Base-by-base conservation (phyloP, 257 asterid genomes). In the Salvia miltiorrhiza region DNA sequence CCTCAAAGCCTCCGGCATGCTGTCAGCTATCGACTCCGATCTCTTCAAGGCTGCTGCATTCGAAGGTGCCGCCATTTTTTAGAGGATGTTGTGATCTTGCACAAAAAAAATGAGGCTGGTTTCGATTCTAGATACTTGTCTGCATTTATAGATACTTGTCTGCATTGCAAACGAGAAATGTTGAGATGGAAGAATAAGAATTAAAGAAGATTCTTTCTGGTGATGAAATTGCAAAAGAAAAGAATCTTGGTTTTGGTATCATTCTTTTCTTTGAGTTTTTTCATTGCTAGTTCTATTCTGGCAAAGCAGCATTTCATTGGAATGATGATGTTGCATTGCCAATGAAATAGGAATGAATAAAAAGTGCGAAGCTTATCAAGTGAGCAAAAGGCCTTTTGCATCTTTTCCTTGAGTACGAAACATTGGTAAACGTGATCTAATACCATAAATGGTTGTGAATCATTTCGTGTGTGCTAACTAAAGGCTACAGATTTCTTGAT, bases 1-100 rank as follows among this genome's bases (percentile, higher is more conserved):
- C 77, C 93, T 82, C 9, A 90, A 72, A 55, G 98, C 96, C 79
- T 93, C 97, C 4, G 97, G 97, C 98, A 92, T 89, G 81, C 83
- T 85, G 58, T 86, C 95, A 7, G 82, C 87, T 57, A 88, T 82
- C 4, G 96, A 66, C 9, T 88, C 95, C 2, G 96, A 85, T 69
- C 92, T 84, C 67, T 82, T 83, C 80, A 88, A 67, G 52, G 85
- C 83, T 13, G 87, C 83, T 50, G 84, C 68, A 49, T 50, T 76
- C 0, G 83, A 74, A 65, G 87, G 52, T 61, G 67, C 84, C 90
- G 35, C 43, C 43, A 37, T 37, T 37, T 37, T 37, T 37, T 10
- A 30, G 3, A 6, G 4, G 43, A 84, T 88, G 79, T 4, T 14
- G 20, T 17, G 49, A 60, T 58, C 16, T 24, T 49, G 62, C 32